A percentile compares a stretch with the other conserved stretches of the same genome.
Evolutionary conservation across 2,329 filamentous ascomycete species (phyloP).

Genomic region (Zymoseptoria tritici): DNA sequence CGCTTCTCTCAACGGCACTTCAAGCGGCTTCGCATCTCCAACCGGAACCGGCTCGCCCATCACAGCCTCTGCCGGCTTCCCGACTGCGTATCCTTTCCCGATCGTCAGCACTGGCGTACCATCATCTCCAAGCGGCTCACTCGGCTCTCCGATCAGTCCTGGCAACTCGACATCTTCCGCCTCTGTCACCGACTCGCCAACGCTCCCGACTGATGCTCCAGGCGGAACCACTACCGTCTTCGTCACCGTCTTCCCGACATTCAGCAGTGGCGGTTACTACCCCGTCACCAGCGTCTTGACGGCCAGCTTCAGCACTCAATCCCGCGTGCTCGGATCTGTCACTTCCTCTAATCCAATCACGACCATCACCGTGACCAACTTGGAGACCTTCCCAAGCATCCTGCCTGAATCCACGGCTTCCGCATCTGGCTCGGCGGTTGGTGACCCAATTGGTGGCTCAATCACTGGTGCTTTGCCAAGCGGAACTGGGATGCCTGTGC

Average conservation of each 20-base stretch:
- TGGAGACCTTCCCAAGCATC: constrained; percentile 2
- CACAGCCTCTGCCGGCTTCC: neutral
- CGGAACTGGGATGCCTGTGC: neutral
- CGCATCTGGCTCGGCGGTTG: neutral
- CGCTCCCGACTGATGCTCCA: neutral
- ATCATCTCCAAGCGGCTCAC: neutral
- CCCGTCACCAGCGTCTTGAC: neutral
- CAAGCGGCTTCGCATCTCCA: neutral
- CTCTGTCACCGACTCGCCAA: neutral
- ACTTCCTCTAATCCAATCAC: neutral
- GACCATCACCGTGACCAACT: constrained; percentile 1
- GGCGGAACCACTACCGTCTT: neutral
- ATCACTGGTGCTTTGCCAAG: neutral
- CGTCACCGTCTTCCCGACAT: neutral
- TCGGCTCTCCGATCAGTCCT: neutral
- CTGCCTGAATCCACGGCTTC: neutral
- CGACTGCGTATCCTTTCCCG: neutral
- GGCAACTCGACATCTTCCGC: neutral
- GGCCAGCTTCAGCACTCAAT: neutral
- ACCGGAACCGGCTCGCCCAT: neutral
- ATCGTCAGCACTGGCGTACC: neutral
- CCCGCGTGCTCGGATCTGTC: constrained; percentile 1
- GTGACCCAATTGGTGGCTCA: neutral
- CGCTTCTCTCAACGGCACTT: neutral
- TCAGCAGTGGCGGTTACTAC: neutral